Evolutionary conservation across 176 grass and related monocot genomes (phyloP).

Genomic region (Avena atlantica): DNA sequence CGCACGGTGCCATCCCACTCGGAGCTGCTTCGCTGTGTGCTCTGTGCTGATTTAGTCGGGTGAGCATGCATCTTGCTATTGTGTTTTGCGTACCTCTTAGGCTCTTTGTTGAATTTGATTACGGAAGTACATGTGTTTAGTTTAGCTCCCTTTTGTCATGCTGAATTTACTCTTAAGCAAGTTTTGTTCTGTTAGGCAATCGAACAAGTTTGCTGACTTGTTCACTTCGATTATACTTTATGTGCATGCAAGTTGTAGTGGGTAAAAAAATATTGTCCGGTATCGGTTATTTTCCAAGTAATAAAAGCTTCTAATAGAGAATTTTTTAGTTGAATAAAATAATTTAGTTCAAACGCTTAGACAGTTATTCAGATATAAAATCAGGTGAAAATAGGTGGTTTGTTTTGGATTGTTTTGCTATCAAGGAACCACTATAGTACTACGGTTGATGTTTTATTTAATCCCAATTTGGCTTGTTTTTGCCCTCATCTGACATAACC

Average conservation of each 20-base stretch:
- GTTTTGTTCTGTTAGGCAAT: not conserved
- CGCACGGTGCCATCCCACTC: slow-evolving; percentile 85
- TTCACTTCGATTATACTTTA: slow-evolving; percentile 22
- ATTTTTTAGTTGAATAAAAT: not conserved
- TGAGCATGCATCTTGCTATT: slow-evolving; percentile 51
- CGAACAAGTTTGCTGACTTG: not conserved
- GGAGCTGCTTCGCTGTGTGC: slow-evolving; percentile 82
- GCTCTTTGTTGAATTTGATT: slow-evolving; percentile 28
- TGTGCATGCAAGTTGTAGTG: not conserved
- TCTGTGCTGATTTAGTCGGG: slow-evolving; percentile 95
- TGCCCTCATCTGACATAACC: not conserved
- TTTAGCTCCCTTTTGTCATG: not conserved
- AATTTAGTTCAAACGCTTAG: not conserved
- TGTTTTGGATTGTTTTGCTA: not conserved
- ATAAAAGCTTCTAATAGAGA: not conserved
- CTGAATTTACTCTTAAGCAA: slow-evolving; percentile 30
- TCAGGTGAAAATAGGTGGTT: not conserved
- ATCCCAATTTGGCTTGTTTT: not conserved
- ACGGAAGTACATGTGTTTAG: not conserved
- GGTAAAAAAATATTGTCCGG: not conserved
- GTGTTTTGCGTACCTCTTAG: not conserved
- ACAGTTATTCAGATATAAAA: not conserved
- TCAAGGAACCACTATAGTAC: not conserved
- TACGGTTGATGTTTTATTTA: slow-evolving; percentile 6
- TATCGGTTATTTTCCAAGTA: slow-evolving; percentile 34